Base-by-base conservation (phyloP, 371 early-diverging fungal genomes). In the Mortierella sp. region DNA sequence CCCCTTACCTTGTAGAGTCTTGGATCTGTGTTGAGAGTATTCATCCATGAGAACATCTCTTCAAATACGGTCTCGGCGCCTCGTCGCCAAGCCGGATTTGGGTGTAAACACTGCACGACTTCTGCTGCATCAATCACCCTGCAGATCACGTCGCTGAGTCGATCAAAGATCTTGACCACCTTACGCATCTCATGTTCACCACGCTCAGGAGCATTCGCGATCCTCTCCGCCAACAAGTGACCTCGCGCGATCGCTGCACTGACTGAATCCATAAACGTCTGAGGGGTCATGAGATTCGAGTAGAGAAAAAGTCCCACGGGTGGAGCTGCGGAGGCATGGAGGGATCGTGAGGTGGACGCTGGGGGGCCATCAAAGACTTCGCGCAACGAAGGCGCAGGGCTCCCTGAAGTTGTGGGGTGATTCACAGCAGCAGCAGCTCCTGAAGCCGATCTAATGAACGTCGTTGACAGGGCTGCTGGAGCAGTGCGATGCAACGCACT, bases 81-180 rank as follows among this genome's bases (percentile, higher is more conserved):
- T 39, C 85, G 82, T 63, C 90, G 84, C 69, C 89, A 92, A 18
- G 60, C 70, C 54, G 59, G 67, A 71, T 93, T 90, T 0, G 97
- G 96, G 66, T 96, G 97, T 19, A 93, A 90, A 61, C 94, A 94
- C 43, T 96, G 88, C n/a, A 96, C 82, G 23, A 98, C 89, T 79
- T 98, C 98, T 0, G 95, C 92, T 48, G 91, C 85, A 68, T 98
- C 98, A 74, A 97, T 92, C 0, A 97, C 92, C 49, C 87, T 86
- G 60, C 98, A 98, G 19, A 98, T 80, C 0, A 90, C 85, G 76
- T 98, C 96, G 30, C 94, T 93, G n/a, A 97, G 82, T 51, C 90
- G 81, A 72, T 98, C 98, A 46, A 97, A 84, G 45, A 91, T 82
- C 65, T 93, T 93, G 51, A 96, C 90, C 6, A 94, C 90, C 54